Evolutionary conservation across 2,329 filamentous ascomycete species (phyloP), one percentile per base, ranked within the genome.

Genomic region (Clathrospora elynae): DNA sequence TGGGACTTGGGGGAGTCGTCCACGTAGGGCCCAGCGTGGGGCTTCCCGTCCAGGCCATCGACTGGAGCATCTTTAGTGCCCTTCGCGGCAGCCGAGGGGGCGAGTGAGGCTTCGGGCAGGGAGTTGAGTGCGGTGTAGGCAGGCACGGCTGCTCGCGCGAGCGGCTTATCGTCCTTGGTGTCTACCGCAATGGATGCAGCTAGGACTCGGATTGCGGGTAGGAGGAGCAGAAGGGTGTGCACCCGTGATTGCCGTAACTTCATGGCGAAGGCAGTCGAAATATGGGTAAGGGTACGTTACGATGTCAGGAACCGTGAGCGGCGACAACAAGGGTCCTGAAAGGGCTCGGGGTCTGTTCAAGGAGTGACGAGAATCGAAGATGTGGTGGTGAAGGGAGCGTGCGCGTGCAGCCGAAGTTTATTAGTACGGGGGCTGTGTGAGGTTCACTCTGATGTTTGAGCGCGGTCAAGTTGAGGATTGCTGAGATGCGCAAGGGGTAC

Each of bases 21-120:
- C 43, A 91, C 84, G 63, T 81, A 85, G 2, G 93, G 93, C 2
- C 93, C 93, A 13, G 86, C 83, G 66, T 96, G 92, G 32, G 93
- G 93, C 73, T 91, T 93, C 33, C 93, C 93, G 73, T 97, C 93
- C 60, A 87, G 86, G 31, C 91, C 91, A 67, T 97, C 93, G 13
- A 96, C 86, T 0, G 92, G 92, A 42, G 88, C 89, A 74, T 93
- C 86, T 68, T 90, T 90, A 36, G 83, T 85, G 38, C 82, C 83
- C 46, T 72, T 70, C 8, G 59, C 45, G 2, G 43, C 59, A 2
- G 57, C 36, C 2, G 51, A 40, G 34, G 68, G 49, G 38, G 57
- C 46, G 10, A 49, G 55, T 23, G 64, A 55, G 10, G 55, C 47
- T 28, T 59, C 47, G 23, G 55, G 53, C 18, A 53, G 49, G 32